Conservation (phyloP, 2,329 filamentous ascomycete species). For the Talaromyces rugulosus region DNA sequence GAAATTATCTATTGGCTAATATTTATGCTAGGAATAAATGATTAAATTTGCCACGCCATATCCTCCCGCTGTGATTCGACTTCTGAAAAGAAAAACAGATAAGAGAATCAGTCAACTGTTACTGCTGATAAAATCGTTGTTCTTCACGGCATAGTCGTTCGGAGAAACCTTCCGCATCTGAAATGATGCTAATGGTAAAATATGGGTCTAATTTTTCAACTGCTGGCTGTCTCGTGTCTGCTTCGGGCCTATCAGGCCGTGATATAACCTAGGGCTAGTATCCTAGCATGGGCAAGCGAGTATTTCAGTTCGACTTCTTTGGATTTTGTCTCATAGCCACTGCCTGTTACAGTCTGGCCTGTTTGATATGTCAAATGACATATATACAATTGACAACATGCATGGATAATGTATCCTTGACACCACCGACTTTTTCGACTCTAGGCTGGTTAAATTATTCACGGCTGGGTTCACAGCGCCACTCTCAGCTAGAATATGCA, state of each 20-base stretch:
- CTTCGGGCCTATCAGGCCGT: not conserved
- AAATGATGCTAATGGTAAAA: not conserved
- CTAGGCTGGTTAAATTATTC: not conserved
- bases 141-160: too few species aligned
- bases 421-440: not conserved
- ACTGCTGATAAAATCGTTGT: not conserved
- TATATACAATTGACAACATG: not conserved
- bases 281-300: not conserved
- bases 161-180: not conserved
- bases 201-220: not conserved
- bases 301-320: not conserved
- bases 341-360: not conserved
- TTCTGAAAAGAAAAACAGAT: not conserved
- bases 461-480: not conserved
- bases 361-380: not conserved
- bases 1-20: not conserved
- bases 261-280: not conserved
- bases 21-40: not conserved
- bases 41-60: not conserved
- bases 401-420: not conserved
- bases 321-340: not conserved
- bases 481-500: not conserved
- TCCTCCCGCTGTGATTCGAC: not conserved
- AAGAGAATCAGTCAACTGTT: not conserved
- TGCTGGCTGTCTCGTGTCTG: not conserved